Evolutionary conservation across 2,329 filamentous ascomycete genomes (phyloP).

Genomic region (Chrysosporium queenslandicum): DNA sequence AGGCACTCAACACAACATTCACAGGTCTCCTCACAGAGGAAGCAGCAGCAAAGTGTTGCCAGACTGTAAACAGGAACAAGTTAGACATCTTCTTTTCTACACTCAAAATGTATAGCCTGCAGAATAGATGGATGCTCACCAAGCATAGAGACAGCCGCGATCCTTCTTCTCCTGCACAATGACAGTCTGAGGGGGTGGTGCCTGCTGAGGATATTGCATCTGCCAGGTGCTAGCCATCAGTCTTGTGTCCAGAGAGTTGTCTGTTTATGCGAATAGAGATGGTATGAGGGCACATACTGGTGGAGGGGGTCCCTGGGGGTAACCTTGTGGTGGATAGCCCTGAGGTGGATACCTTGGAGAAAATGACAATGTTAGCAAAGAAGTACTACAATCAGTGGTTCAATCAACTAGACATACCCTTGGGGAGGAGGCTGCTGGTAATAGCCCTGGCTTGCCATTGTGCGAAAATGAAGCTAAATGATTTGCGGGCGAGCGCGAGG

Average conservation of each 20-base stretch:
- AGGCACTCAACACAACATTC: slow-evolving; percentile 50
- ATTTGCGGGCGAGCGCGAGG: too few species aligned
- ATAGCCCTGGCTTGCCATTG: slow-evolving; percentile 37
- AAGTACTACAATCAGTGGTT: not conserved
- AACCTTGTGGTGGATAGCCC: slow-evolving; percentile 27
- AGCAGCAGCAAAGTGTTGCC: slow-evolving; percentile 52
- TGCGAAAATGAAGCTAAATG: not conserved
- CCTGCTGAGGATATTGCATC: slow-evolving; percentile 44
- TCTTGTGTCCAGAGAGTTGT: not conserved
- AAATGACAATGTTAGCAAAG: not conserved
- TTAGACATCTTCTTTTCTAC: not conserved
- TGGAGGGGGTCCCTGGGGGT: slow-evolving; percentile 22
- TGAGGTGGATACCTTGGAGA: slow-evolving; percentile 17
- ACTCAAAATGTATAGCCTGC: not conserved
- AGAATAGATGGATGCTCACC: slow-evolving; percentile 26
- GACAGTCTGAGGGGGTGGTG: slow-evolving; percentile 34
- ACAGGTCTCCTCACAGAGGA: slow-evolving; percentile 54
- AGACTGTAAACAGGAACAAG: slow-evolving; percentile 31
- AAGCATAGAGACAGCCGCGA: slow-evolving; percentile 43
- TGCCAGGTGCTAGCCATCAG: slow-evolving; percentile 15
- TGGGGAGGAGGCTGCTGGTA: slow-evolving; percentile 21
- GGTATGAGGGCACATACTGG: slow-evolving; percentile 20
- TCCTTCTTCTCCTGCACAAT: slow-evolving; percentile 35
- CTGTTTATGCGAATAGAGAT: not conserved
- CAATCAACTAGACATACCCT: not conserved